Conservation (phyloP, 345 rosid species). For the Turritis glabra region DNA sequence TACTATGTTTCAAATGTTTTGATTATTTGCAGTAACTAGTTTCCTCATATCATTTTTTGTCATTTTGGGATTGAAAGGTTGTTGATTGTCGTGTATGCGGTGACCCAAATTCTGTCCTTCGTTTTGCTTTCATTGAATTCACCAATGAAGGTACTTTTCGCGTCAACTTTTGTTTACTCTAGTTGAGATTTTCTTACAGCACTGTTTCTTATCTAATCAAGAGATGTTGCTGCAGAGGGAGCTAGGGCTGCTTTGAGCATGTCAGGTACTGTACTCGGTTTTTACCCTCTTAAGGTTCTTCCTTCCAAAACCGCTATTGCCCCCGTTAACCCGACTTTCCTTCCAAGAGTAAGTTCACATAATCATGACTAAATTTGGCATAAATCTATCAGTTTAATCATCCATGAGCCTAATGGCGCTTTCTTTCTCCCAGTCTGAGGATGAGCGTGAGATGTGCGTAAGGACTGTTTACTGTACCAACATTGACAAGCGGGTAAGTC, state of each 20-base stretch:
- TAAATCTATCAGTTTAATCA: not conserved
- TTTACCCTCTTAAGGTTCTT: conserved; percentile 87
- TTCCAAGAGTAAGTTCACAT: conserved; percentile 75
- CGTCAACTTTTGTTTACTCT: conserved; percentile 23
- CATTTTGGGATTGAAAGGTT: conserved; percentile 44
- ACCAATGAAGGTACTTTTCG: conserved; percentile 76
- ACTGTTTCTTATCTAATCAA: conserved; percentile 26
- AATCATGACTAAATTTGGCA: conserved; percentile 3
- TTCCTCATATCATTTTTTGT: conserved; percentile 5
- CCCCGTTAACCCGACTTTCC: conserved; percentile 96
- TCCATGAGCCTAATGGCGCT: not conserved
- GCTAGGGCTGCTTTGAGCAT: conserved; percentile 84
- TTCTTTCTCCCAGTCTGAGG: conserved; percentile 66
- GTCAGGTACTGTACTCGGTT: conserved; percentile 91
- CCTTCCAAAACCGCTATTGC: conserved; percentile 99
- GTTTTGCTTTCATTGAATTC: conserved; percentile 90
- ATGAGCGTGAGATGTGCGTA: conserved; percentile 97
- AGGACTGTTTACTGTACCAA: conserved; percentile 97
- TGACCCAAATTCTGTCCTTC: conserved; percentile 91
- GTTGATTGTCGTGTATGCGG: conserved; percentile 99
- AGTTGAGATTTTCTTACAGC: not conserved
- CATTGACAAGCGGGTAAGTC: conserved; percentile 84
- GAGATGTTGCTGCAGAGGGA: conserved; percentile 59
- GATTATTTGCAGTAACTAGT: conserved; percentile 3
- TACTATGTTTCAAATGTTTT: conserved; percentile 11